Evolutionary conservation across 495 filamentous ascomycete genomes (phyloP).

Genomic region (Xylaria scruposa): DNA sequence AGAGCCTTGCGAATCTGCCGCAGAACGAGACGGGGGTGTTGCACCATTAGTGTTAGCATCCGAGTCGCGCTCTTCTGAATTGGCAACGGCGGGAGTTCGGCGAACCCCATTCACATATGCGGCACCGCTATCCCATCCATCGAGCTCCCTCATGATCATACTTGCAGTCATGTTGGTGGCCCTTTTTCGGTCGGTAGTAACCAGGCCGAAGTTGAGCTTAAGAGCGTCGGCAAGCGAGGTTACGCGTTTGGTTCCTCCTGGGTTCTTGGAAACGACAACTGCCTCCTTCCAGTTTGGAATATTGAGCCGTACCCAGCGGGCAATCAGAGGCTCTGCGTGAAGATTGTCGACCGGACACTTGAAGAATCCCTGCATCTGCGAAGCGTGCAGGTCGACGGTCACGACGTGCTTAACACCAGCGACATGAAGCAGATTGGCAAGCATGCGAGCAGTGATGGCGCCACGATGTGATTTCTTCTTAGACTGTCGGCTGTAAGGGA

Average conservation of each 20-base stretch:
- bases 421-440: constrained; percentile 90
- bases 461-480: constrained; percentile 99
- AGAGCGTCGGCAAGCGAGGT: constrained; percentile 96
- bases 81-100: constrained; percentile 22
- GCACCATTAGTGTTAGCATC: constrained; percentile 31
- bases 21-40: constrained; percentile 34
- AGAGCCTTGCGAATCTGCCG: constrained; percentile 48
- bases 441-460: constrained; percentile 94
- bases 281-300: constrained; percentile 86
- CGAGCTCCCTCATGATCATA: constrained; percentile 63
- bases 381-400: constrained; percentile 94
- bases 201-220: constrained; percentile 96
- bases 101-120: constrained; percentile 38
- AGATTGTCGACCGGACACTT: constrained; percentile 97
- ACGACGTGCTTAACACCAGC: constrained; percentile 97
- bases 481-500: constrained; percentile 97
- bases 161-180: constrained; percentile 69
- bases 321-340: constrained; percentile 93
- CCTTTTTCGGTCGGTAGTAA: constrained; percentile 89
- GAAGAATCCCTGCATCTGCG: constrained; percentile 99
- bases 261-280: constrained; percentile 97
- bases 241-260: constrained; percentile 93
- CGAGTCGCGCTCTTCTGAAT: constrained; percentile 37
- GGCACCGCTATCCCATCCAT: constrained; percentile 44
- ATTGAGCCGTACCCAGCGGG: constrained; percentile 91